These are phyloP conservation scores for Blastobotrys americana DNA, from an alignment of 805 yeast species.

Conservation along the genomic window DNA sequence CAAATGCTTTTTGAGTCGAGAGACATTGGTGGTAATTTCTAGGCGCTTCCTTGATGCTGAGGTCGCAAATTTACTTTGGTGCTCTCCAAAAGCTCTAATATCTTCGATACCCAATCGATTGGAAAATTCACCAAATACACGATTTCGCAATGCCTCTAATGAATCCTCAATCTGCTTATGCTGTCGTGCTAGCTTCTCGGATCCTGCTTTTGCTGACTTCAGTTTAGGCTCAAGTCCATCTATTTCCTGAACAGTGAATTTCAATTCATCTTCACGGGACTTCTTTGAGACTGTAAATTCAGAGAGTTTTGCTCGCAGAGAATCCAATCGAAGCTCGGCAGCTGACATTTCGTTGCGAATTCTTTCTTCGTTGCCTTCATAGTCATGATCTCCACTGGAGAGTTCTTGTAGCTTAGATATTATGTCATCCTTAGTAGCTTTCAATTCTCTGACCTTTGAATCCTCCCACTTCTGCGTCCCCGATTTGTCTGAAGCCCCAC, in stretches of 20 bases:
- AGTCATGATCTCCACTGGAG: conserved; percentile 33
- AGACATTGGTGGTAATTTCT: conserved; percentile 52
- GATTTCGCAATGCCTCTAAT: conserved; percentile 20
- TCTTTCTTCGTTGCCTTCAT: conserved; percentile 31
- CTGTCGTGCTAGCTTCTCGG: conserved; percentile 11
- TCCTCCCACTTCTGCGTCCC: conserved; percentile 65
- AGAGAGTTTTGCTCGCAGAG: conserved; percentile 27
- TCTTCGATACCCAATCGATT: conserved; percentile 42
- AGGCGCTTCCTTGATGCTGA: conserved; percentile 33
- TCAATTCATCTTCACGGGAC: conserved; percentile 26
- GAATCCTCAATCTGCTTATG: conserved; percentile 2
- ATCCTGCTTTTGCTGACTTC: conserved; percentile 36
- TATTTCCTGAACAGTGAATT: conserved; percentile 13
- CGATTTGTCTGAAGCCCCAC: conserved; percentile 48
- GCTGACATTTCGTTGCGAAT: conserved; percentile 42
- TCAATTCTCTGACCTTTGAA: conserved; percentile 40
- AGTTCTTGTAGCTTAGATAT: conserved; percentile 45
- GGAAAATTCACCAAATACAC: conserved; percentile 45
- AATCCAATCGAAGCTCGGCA: conserved; percentile 33
- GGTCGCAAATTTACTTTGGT: conserved; percentile 42
- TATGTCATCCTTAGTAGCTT: conserved; percentile 43
- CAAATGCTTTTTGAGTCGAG: conserved; percentile 53
- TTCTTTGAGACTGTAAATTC: conserved; percentile 24
- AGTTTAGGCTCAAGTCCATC: conserved; percentile 24
- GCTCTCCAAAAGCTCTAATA: conserved; percentile 62